Conservation (phyloP, 441 rosid genomes). For the Eutrema salsugineum region DNA sequence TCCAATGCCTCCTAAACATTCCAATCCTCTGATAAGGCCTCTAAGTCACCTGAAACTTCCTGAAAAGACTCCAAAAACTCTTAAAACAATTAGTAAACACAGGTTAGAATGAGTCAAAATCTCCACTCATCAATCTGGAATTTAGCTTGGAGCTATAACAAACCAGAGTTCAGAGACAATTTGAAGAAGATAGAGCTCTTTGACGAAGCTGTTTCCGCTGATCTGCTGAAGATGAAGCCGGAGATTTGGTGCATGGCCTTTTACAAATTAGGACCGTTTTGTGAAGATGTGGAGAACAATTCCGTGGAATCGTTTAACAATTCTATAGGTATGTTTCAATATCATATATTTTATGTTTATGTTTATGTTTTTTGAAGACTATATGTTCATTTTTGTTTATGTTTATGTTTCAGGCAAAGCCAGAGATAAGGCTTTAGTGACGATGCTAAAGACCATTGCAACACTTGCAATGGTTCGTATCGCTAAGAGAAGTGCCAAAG, state of each 20-base stretch:
- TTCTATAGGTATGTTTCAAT: background rate
- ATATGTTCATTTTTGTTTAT: too few relatives aligned
- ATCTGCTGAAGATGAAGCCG: background rate
- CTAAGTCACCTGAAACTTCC: too few relatives aligned
- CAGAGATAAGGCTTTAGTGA: background rate
- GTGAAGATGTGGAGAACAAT: background rate
- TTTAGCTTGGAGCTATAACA: background rate
- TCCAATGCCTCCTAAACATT: too few relatives aligned
- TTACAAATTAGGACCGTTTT: too few relatives aligned
- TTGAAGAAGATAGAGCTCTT: background rate
- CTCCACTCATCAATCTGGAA: too few relatives aligned
- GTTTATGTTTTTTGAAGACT: too few relatives aligned
- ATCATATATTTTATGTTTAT: accelerated
- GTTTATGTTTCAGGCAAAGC: background rate
- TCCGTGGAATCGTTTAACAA: background rate
- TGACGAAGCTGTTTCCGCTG: background rate
- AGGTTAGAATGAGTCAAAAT: too few relatives aligned
- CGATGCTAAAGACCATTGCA: background rate
- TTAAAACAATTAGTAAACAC: too few relatives aligned
- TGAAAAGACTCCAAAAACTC: too few relatives aligned
- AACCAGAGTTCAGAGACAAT: background rate
- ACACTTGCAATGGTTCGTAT: background rate
- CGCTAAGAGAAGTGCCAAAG: background rate
- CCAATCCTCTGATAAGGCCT: too few relatives aligned
- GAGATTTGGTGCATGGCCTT: background rate